These are phyloP conservation scores for Ogataea thermomethanolica DNA, from an alignment of 805 yeast species.

Conservation along the genomic window DNA sequence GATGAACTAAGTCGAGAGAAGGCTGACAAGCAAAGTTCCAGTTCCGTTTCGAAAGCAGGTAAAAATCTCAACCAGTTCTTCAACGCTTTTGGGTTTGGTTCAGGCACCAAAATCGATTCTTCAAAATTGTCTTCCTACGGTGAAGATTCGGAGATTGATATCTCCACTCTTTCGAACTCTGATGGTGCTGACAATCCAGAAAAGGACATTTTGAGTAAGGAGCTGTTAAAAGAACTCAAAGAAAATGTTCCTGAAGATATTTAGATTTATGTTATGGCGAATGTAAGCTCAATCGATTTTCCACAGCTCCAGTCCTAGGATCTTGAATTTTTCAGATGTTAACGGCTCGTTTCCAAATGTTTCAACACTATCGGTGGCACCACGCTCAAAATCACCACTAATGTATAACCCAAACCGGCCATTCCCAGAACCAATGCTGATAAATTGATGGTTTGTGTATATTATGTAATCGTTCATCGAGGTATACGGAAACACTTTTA, in stretches of 20 bases:
- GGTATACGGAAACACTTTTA: conserved; percentile 83
- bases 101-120: conserved; percentile 12
- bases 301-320: conserved; percentile 85
- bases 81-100: conserved; percentile 19
- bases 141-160: conserved; percentile 18
- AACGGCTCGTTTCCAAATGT: conserved; percentile 90
- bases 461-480: conserved; percentile 84
- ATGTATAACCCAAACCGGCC: conserved; percentile 93
- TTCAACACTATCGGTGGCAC: conserved; percentile 72
- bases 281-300: conserved; percentile 37
- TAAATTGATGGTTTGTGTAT: conserved; percentile 70
- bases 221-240: conserved; percentile 11
- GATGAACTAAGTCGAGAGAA: conserved; percentile 4
- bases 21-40: conserved; percentile 1
- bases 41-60: conserved; percentile 3
- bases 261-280: conserved; percentile 1
- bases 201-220: conserved; percentile 10
- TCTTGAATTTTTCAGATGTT: conserved; percentile 56
- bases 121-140: conserved; percentile 18
- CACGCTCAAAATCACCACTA: conserved; percentile 67
- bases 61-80: conserved; percentile 18
- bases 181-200: conserved; percentile 1
- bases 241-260: conserved; percentile 3
- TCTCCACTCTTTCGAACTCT: conserved; percentile 10
- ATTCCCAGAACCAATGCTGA: conserved; percentile 88